A percentile compares a stretch with the other conserved stretches of the same genome.
These are phyloP conservation scores for Picochlorum sp. DNA, from an alignment of 139 green algal genomes.

Conservation along the genomic window DNA sequence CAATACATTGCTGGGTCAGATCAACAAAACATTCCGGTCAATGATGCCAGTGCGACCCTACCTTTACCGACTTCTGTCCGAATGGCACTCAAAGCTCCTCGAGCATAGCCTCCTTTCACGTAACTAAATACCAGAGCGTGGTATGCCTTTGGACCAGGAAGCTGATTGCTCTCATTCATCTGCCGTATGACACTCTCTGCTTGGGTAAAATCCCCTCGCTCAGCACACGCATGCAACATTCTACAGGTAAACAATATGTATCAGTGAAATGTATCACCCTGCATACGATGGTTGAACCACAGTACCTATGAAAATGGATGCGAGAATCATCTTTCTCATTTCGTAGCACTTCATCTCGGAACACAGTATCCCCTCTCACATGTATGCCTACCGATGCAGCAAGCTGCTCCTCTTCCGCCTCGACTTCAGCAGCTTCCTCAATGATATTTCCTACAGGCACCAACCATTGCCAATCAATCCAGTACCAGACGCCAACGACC, in stretches of 20 bases:
- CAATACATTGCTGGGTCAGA: background rate
- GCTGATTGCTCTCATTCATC: slow-evolving; percentile 4
- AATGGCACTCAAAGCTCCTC: slow-evolving; percentile 8
- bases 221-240: slow-evolving; percentile 3
- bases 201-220: background rate
- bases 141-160: slow-evolving; percentile 7
- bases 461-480: background rate
- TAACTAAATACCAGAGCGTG: slow-evolving; percentile 10
- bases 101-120: slow-evolving; percentile 6
- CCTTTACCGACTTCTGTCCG: slow-evolving; percentile 1
- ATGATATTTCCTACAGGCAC: background rate
- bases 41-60: background rate
- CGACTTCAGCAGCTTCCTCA: slow-evolving; percentile 2
- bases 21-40: too few relatives aligned
- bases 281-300: background rate
- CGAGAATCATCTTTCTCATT: slow-evolving; percentile 7
- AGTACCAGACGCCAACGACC: background rate
- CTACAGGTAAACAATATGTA: background rate
- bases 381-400: slow-evolving; percentile 4
- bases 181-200: slow-evolving; percentile 7
- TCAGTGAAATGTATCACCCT: background rate
- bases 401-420: slow-evolving; percentile 9
- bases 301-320: slow-evolving; percentile 3
- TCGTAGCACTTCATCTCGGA: background rate
- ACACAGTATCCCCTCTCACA: background rate